phyloP scores from a whole-genome alignment of 163 green algal genomes.

The Botryococcus braunii region DNA sequence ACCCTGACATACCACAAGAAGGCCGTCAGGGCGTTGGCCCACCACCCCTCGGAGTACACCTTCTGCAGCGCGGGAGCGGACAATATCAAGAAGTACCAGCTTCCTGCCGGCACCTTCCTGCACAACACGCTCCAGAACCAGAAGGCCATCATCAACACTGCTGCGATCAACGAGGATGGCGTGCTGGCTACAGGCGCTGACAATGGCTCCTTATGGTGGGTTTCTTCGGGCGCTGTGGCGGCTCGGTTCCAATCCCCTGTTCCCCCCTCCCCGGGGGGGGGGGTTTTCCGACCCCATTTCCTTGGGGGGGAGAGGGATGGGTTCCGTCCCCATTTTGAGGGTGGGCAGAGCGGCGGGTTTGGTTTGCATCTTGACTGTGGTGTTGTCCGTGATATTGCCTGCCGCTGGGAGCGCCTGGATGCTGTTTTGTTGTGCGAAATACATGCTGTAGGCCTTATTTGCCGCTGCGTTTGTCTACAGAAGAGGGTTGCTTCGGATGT shows the following conservation, averaged over 20 bases:
- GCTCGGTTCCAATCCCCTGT: no score
- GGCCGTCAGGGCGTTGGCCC: slow-evolving; percentile 53
- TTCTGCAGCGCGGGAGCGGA: slow-evolving; percentile 83
- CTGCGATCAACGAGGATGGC: slow-evolving; percentile 89
- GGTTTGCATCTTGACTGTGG: no score
- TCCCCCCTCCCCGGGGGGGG: neutral
- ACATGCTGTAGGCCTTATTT: no score
- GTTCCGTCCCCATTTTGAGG: no score
- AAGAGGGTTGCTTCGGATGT: no score
- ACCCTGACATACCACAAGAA: slow-evolving; percentile 99
- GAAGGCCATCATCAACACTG: slow-evolving; percentile 84
- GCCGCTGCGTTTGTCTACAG: no score
- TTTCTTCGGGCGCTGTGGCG: no score
- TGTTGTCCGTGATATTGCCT: no score
- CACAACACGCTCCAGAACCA: slow-evolving; percentile 96
- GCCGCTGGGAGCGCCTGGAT: no score
- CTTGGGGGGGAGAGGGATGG: no score
- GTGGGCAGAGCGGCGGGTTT: no score
- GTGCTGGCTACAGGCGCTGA: slow-evolving; percentile 85
- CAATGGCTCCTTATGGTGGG: slow-evolving; percentile 74
- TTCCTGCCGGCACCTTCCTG: slow-evolving; percentile 81
- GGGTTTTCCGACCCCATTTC: neutral
- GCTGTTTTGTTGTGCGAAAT: no score
- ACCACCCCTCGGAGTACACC: slow-evolving; percentile 41
- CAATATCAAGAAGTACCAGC: slow-evolving; percentile 92